Evolutionary conservation across 2,329 filamentous ascomycete species (phyloP), one percentile per base, ranked within the genome.

Genomic region (Ascochyta viciae-villosae): DNA sequence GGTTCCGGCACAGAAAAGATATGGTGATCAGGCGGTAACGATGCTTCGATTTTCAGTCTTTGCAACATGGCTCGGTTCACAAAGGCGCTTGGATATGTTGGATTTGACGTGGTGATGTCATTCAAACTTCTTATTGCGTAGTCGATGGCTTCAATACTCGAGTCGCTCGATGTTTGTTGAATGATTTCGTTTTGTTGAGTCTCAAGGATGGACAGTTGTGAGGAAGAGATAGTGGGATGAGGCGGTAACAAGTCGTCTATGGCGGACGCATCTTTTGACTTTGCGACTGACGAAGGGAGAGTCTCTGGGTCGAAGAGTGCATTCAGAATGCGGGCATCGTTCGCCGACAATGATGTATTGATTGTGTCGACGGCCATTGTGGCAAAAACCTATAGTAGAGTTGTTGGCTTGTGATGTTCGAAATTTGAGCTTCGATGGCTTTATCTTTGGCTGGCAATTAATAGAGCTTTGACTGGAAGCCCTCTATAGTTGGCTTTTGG

Each of bases 61-160:
- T 83, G 65, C 8, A 88, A 82, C 72, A 93, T 90, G 3, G 88
- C 90, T 45, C 89, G 83, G 74, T 94, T 93, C 71, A 92, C 89
- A 54, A 86, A 83, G 6, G 87, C 88, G 60, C 88, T 90, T 22
- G 89, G 89, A 73, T 93, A 93, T 29, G 78, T 74, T 3, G 89
- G 88, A 49, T 85, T 72, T 23, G 83, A 74, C 2, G 77, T 67
- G 37, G 92, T 83, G 29, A 92, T 78, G 2, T 74, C 69, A 27
- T 82, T 80, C 5, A 93, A 77, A 6, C 78, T 74, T 9, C 26
- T 23, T 3, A 71, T 61, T 16, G 65, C 68, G 12, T 54, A 42
- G 5, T 66, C 54, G 33, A 74, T 63, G 4, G 40, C 46, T 4
- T 42, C 1, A 3, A 24, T 23, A 13, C 58, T 60, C 3, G 67